Conservation (phyloP, 495 filamentous ascomycete species). For the Neurospora sublineolata region DNA sequence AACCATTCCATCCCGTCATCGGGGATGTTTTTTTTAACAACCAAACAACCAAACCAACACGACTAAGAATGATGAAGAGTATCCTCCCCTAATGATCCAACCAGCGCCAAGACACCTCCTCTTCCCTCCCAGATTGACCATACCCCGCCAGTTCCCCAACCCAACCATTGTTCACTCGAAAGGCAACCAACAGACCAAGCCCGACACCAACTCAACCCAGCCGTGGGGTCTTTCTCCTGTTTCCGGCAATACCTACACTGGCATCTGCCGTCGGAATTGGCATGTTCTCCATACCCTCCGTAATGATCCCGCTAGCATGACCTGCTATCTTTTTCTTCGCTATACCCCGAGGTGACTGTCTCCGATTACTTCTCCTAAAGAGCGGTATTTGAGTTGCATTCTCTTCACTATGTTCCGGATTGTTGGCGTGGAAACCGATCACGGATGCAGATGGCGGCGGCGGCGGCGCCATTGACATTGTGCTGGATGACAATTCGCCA, state of each 20-base stretch:
- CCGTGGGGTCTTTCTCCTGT: constrained; percentile 43
- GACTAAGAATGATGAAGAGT: background rate
- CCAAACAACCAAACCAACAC: background rate
- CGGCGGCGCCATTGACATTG: constrained; percentile 10
- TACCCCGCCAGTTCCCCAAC: background rate
- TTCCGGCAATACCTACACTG: constrained; percentile 22
- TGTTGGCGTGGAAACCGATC: constrained; percentile 5
- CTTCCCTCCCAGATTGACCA: background rate
- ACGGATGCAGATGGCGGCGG: background rate
- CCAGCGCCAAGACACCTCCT: background rate
- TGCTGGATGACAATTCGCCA: constrained; percentile 19
- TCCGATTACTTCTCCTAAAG: constrained; percentile 42
- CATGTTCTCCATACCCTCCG: constrained; percentile 52
- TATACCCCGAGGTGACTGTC: constrained; percentile 26
- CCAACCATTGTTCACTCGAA: background rate
- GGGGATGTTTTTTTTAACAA: background rate
- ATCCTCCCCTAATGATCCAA: background rate
- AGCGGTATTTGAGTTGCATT: constrained; percentile 26
- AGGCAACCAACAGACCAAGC: background rate
- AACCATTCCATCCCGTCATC: background rate
- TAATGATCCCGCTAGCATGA: constrained; percentile 10
- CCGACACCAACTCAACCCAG: constrained; percentile 15
- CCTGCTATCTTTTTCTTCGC: constrained; percentile 32
- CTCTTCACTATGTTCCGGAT: constrained; percentile 17
- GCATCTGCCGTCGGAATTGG: constrained; percentile 29